Conservation (phyloP, 2,329 filamentous ascomycete species). For the Moelleriella libera region DNA sequence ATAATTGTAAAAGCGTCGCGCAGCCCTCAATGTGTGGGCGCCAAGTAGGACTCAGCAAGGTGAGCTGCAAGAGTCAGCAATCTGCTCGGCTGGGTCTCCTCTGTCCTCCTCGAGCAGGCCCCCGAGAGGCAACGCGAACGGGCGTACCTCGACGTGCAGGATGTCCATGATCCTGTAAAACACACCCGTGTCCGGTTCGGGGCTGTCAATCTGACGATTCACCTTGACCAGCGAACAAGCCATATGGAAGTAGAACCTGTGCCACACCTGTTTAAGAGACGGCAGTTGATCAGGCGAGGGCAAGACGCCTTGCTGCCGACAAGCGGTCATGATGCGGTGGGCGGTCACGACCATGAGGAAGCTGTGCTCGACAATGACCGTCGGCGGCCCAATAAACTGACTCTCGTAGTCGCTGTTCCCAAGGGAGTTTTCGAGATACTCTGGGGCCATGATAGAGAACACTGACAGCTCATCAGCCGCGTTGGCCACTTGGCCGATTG, state of each 20-base stretch:
- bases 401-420: conserved; percentile 1
- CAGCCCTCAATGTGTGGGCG: conserved; percentile 2
- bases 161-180: conserved; percentile 5
- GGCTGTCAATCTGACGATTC: conserved; percentile 1
- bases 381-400: conserved; percentile 1
- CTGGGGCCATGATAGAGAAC: conserved; percentile 2
- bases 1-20: conserved; percentile 1
- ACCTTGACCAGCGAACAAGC: conserved; percentile 1
- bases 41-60: conserved; percentile 2
- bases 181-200: conserved; percentile 1
- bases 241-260: conserved; percentile 3
- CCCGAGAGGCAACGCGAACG: neutral
- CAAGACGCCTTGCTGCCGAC: neutral
- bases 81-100: too few species aligned
- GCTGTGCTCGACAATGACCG: conserved; percentile 3
- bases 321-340: conserved; percentile 2
- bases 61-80: neutral
- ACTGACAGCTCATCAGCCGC: neutral
- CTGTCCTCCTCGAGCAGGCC: too few species aligned
- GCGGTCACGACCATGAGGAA: conserved; percentile 3
- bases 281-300: conserved; percentile 1
- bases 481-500: neutral
- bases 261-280: conserved; percentile 1
- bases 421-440: conserved; percentile 2
- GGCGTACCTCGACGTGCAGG: conserved; percentile 2